Conservation (phyloP, 1,284 basidiomycete genomes). For the Cryptococcus sp. region DNA sequence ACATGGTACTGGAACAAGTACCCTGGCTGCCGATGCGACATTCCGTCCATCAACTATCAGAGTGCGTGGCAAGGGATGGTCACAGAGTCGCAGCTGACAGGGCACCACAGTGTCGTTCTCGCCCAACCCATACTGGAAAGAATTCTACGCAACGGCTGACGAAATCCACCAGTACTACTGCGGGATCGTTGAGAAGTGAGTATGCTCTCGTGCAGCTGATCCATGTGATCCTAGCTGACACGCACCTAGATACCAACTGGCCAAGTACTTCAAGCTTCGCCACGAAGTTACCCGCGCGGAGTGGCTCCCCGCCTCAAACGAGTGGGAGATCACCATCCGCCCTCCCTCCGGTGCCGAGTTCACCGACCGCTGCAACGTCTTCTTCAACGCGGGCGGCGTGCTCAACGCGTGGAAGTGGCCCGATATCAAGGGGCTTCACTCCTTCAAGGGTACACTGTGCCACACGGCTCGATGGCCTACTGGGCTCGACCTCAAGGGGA, state of each 20-base stretch:
- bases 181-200: conserved; percentile 24
- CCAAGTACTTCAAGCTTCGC: conserved; percentile 26
- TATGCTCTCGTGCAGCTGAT: neutral
- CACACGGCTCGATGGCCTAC: conserved; percentile 32
- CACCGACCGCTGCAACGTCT: conserved; percentile 29
- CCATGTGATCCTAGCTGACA: neutral
- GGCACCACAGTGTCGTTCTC: conserved; percentile 16
- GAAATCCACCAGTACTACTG: conserved; percentile 34
- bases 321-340: conserved; percentile 32
- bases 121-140: conserved; percentile 24
- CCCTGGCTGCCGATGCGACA: conserved; percentile 35
- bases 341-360: conserved; percentile 13
- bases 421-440: conserved; percentile 28
- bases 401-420: conserved; percentile 38
- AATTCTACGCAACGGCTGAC: conserved; percentile 28
- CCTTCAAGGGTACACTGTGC: conserved; percentile 29
- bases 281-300: conserved; percentile 26
- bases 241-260: conserved; percentile 13
- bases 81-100: neutral
- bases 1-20: conserved; percentile 37
- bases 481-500: conserved; percentile 16
- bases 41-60: conserved; percentile 33
- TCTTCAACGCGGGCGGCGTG: conserved; percentile 35
- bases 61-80: conserved; percentile 1
- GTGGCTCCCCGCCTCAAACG: conserved; percentile 25